phyloP scores from a whole-genome alignment of 116 monocot genomes.

The Papilionanthe hybrid region DNA sequence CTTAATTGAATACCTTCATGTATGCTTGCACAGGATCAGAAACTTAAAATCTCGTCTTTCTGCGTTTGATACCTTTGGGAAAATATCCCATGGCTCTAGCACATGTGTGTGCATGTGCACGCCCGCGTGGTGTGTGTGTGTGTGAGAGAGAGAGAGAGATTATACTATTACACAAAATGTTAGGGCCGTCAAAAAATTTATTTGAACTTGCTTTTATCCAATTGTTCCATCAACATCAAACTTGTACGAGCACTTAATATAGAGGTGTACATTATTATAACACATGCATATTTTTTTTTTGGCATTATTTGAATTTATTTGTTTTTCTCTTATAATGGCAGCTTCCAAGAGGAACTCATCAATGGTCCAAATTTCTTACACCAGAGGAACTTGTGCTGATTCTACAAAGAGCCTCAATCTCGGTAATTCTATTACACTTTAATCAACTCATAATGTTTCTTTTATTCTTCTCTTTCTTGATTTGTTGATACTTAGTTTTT shows the following conservation, averaged over 20 bases:
- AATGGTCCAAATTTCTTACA: conserved; percentile 89
- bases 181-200: background rate
- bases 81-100: too few relatives aligned
- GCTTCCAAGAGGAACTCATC: conserved; percentile 92
- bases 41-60: background rate
- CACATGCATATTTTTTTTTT: background rate
- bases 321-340: conserved; percentile 19
- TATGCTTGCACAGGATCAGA: background rate
- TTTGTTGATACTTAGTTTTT: too few relatives aligned
- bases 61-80: background rate
- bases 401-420: conserved; percentile 66
- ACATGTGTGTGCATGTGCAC: too few relatives aligned
- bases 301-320: background rate
- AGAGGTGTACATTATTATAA: background rate
- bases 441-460: background rate
- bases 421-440: conserved; percentile 37
- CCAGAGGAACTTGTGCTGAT: conserved; percentile 86
- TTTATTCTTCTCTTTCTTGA: too few relatives aligned
- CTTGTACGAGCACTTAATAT: background rate
- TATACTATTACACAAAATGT: too few relatives aligned
- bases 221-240: background rate
- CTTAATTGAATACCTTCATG: background rate
- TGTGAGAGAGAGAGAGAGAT: too few relatives aligned
- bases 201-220: background rate
- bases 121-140: too few relatives aligned